Evolutionary conservation across 345 rosid species (phyloP), one percentile per base, ranked within the genome.

Genomic region (Linum trigynum): DNA sequence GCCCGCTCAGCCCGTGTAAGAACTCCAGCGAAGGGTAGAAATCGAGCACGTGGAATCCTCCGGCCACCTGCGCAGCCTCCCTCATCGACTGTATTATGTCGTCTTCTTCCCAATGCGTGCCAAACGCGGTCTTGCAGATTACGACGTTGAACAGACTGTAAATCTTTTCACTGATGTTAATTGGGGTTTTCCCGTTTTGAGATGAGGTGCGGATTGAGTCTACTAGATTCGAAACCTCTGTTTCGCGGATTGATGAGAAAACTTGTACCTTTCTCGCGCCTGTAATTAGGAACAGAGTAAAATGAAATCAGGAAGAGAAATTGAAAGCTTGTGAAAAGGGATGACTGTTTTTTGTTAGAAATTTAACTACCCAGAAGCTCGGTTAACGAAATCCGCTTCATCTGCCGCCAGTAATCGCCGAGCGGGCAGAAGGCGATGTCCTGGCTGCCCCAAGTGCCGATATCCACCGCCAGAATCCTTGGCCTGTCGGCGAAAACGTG

Each of bases 101-200:
- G 38, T 71, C 61, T 7, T 65, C 55, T 41, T 65, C 51, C 37
- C 69, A 65, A 39, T 48, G 45, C 32, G 32, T 23, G 32, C 74
- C 69, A 23, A 59, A 71, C 8, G 65, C 61, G 5, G 69, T 55
- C 38, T 45, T 65, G n/a, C 69, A 71, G 10, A 65, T 65, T 38
- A 65, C 38, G 2, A 35, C 64, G 51, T 50, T 65, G 14, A 65
- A 65, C 5, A 59, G 5, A 9, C 11, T 32, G 50, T 48, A 71
- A 50, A 59, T 5, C 9, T 2, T 59, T 35, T 59, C 65, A 3
- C 17, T 59, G 9, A 71, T 59, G 36, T 65, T 5, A 4, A 71
- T 15, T 1, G 57, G 61, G 36, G 6, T 57, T 8, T 69, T 61
- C 0, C 32, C 32, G 1, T 23, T 23, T 23, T 23, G 32, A 23